Conservation (phyloP, 192 early-diverging fungal species). For the Backusella sp. region DNA sequence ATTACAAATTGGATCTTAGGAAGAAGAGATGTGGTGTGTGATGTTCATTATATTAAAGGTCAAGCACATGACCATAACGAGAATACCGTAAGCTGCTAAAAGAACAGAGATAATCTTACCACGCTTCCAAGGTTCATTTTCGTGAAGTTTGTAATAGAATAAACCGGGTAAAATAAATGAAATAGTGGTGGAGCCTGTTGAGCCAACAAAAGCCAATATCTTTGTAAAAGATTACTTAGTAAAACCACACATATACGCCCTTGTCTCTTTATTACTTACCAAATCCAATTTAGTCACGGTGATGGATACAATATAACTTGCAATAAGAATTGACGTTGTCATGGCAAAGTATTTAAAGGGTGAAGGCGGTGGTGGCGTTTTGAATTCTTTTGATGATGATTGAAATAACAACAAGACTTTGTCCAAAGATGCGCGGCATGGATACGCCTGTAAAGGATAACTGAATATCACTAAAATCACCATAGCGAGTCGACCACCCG, state of each 20-base stretch:
- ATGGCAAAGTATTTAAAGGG: constrained; percentile 58
- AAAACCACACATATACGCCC: neutral
- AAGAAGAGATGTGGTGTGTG: neutral
- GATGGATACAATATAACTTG: constrained; percentile 74
- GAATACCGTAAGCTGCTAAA: constrained; percentile 64
- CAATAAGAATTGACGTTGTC: constrained; percentile 66
- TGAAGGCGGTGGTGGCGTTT: constrained; percentile 39
- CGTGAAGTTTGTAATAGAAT: constrained; percentile 88
- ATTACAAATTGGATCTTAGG: neutral
- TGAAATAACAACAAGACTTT: constrained; percentile 65
- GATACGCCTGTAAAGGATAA: constrained; percentile 93
- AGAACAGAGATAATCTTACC: constrained; percentile 65
- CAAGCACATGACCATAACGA: constrained; percentile 83
- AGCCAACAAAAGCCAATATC: constrained; percentile 91
- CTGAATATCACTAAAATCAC: constrained; percentile 87
- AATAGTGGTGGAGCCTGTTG: constrained; percentile 94
- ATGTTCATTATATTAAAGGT: constrained; percentile 55
- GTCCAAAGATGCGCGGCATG: constrained; percentile 84
- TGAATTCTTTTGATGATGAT: constrained; percentile 5
- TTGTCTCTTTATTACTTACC: constrained; percentile 35
- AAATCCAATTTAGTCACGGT: constrained; percentile 76
- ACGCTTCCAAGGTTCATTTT: constrained; percentile 56
- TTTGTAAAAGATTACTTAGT: constrained; percentile 2
- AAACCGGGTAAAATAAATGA: constrained; percentile 94
- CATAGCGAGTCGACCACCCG: constrained; percentile 84